phyloP scores from a whole-genome alignment of 176 grass and related monocot genomes.

The Dendrocalamus sinicus region DNA sequence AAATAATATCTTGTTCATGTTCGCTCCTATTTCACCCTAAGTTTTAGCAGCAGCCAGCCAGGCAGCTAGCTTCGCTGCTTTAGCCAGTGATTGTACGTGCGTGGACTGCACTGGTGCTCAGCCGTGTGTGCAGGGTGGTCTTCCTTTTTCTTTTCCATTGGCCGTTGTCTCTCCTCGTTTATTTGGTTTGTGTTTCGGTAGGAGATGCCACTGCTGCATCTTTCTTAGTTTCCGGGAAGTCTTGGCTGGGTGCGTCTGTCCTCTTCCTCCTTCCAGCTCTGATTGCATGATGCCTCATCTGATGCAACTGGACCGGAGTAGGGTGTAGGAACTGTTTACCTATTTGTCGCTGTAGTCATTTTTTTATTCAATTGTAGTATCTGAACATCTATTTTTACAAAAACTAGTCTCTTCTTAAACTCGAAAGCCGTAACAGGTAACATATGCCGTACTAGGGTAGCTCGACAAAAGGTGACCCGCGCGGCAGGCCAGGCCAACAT shows the following conservation, averaged over 20 bases:
- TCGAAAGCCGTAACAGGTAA: no score
- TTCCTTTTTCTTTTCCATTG: background rate
- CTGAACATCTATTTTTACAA: no score
- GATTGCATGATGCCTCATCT: background rate
- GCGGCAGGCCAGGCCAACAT: no score
- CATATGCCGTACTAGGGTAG: no score
- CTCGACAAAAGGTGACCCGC: no score
- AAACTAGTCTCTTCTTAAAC: no score
- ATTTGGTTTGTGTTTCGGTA: background rate
- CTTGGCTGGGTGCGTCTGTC: conserved; percentile 4
- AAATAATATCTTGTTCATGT: no score
- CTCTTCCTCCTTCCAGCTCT: background rate
- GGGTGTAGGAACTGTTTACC: no score
- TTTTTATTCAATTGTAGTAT: no score
- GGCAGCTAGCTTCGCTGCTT: background rate
- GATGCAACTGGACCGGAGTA: background rate
- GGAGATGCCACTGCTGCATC: conserved; percentile 23
- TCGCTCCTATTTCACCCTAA: no score
- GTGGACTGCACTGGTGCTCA: background rate
- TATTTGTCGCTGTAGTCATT: no score
- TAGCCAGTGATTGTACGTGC: background rate
- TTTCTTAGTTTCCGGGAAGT: conserved; percentile 34
- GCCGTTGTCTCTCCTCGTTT: background rate
- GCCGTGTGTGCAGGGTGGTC: background rate
- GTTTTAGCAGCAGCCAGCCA: background rate